Evolutionary conservation across 805 yeast genomes (phyloP).

Genomic region (Zygoascus ofunaensis): DNA sequence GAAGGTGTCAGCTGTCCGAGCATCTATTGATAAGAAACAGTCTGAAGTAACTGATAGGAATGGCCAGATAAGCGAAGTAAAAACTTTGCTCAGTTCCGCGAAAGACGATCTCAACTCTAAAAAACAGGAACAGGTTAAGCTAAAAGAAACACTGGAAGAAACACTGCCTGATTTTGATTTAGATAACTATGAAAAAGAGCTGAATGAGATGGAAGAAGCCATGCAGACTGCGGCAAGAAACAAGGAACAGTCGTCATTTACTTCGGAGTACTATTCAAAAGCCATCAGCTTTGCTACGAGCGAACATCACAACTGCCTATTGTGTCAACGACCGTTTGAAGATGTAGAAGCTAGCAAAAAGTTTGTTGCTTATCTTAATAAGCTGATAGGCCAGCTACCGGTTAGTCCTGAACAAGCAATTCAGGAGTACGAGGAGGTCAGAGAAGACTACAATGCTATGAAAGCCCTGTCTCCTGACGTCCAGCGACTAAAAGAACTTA

Average conservation of each 20-base stretch:
- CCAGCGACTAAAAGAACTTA: conserved; percentile 6
- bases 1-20: conserved; percentile 19
- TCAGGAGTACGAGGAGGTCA: neutral
- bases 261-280: conserved; percentile 56
- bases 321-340: conserved; percentile 64
- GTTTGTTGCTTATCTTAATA: conserved; percentile 20
- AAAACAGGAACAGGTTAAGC: conserved; percentile 2
- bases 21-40: conserved; percentile 15
- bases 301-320: conserved; percentile 54
- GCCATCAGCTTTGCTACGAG: conserved; percentile 43
- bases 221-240: conserved; percentile 52
- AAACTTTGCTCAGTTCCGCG: conserved; percentile 16
- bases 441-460: conserved; percentile 10
- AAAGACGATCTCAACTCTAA: conserved; percentile 11
- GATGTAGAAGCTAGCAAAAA: conserved; percentile 22
- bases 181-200: conserved; percentile 40
- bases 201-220: conserved; percentile 52
- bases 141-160: conserved; percentile 8
- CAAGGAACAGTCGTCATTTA: conserved; percentile 58
- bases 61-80: conserved; percentile 17
- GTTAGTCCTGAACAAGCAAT: conserved; percentile 27
- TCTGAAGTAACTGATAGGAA: conserved; percentile 6
- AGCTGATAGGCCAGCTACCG: conserved; percentile 28
- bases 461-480: conserved; percentile 10
- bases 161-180: conserved; percentile 35